Percentiles rank a stretch among this genome's conserved stretches.
phyloP scores from a whole-genome alignment of 768 basidiomycete species.

The Guyanaporus albipodus region DNA sequence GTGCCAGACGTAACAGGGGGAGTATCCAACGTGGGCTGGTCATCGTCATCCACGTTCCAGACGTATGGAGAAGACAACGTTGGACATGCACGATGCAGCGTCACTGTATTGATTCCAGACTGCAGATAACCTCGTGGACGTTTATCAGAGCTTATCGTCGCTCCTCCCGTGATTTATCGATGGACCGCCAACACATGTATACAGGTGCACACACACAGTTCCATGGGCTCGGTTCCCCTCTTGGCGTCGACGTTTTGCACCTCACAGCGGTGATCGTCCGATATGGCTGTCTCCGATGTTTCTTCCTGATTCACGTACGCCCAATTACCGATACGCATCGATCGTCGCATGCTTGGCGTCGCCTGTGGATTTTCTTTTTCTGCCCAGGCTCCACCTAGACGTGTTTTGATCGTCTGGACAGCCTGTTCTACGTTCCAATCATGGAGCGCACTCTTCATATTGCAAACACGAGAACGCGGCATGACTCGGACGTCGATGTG shows the following conservation, averaged over 20 bases:
- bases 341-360: neutral
- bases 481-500: neutral
- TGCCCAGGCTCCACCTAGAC: neutral
- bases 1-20: neutral
- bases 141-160: slow-evolving; percentile 18
- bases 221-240: neutral
- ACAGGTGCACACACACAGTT: slow-evolving; percentile 3
- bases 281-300: neutral
- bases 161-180: neutral
- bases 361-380: neutral
- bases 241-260: neutral
- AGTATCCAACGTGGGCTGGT: slow-evolving; percentile 2
- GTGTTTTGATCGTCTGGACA: slow-evolving; percentile 4
- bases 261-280: neutral
- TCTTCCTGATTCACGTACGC: neutral
- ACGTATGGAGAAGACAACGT: neutral
- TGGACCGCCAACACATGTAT: neutral
- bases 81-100: neutral
- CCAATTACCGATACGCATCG: slow-evolving; percentile 9
- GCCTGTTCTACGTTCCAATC: neutral
- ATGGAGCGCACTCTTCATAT: neutral
- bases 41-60: slow-evolving; percentile 3
- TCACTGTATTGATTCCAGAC: neutral
- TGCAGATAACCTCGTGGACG: slow-evolving; percentile 11
- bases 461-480: neutral